These are phyloP conservation scores for Scedosporium aurantiacum DNA, from an alignment of 2,329 filamentous ascomycete genomes.

Conservation along the genomic window DNA sequence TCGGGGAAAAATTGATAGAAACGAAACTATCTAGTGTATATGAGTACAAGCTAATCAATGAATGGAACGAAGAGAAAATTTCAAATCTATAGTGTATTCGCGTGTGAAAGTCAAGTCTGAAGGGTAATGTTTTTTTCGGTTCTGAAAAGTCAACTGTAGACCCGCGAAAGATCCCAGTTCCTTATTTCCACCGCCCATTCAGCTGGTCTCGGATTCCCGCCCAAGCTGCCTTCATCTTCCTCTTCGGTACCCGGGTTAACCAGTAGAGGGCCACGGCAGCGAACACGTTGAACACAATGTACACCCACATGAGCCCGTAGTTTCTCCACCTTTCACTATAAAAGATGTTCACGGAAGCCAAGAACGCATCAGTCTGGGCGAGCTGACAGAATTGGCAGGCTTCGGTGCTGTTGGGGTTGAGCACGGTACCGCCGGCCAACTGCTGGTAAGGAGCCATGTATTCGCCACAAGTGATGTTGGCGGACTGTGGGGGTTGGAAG, in stretches of 20 bases:
- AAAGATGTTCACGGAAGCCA: constrained; percentile 27
- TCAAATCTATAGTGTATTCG: too few species aligned
- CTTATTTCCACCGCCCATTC: too few species aligned
- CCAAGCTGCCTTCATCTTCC: constrained; percentile 7
- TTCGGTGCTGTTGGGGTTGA: constrained; percentile 27
- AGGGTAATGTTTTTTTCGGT: too few species aligned
- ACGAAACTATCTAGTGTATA: too few species aligned
- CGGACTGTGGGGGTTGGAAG: constrained; percentile 37
- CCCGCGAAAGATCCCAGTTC: too few species aligned
- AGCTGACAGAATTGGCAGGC: constrained; percentile 34
- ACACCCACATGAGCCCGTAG: constrained; percentile 42
- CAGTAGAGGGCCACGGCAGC: constrained; percentile 37
- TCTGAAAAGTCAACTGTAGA: too few species aligned
- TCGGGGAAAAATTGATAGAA: too few species aligned
- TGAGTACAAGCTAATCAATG: too few species aligned
- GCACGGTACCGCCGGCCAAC: constrained; percentile 33
- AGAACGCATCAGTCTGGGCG: constrained; percentile 24
- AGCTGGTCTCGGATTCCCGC: too few species aligned
- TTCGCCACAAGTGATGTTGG: constrained; percentile 34
- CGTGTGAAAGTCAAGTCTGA: too few species aligned
- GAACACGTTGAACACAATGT: constrained; percentile 36
- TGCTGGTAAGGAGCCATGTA: constrained; percentile 35
- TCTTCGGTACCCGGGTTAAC: constrained; percentile 23
- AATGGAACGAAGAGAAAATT: too few species aligned
- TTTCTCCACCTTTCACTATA: constrained; percentile 44